Evolutionary conservation across 2,329 filamentous ascomycete species (phyloP), one percentile per base, ranked within the genome.

Genomic region (Fusarium sulawesiense): DNA sequence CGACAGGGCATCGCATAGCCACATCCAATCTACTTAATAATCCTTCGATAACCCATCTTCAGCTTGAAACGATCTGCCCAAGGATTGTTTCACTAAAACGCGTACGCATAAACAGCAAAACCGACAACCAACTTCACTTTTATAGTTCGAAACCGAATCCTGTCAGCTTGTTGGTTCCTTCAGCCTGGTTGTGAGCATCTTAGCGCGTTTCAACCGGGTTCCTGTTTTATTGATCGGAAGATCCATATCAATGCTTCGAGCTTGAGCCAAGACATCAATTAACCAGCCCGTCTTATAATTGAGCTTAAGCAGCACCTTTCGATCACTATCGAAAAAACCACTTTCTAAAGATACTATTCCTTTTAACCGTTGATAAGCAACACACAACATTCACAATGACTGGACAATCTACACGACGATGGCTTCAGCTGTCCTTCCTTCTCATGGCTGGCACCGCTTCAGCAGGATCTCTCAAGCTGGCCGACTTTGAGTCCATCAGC

Each of bases 401-500:
- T 55, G 60, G 64, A 45, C 64, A 59, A 60, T 61, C 63, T 20
- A 65, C 70, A 29, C 60, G 50, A 65, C 71, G 60, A 73, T 75
- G 73, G 73, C 70, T 67, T 63, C 72, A 66, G 44, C 58, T 78
- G 30, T 67, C 65, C 10, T 54, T 66, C 18, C 56, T 77, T 27
- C 48, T 78, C 18, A 61, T 75, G 53, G 73, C 71, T 44, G 61
- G 72, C 7, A 60, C 65, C 3, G 73, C 68, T 8, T 77, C 76
- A 9, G 76, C 63, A 45, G 47, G 57, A n/a, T 68, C 66, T 3
- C 54, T 78, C n/a, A 75, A 71, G 6, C 77, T 85, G 29, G 78
- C 81, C 47, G 78, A 79, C 68, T 81, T 85, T 58, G 77, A 84
- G 57, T 74, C 78, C 44, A 77, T 85, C 57, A 74, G 77, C n/a